These are phyloP conservation scores for Naumovozyma dairenensis DNA, from an alignment of 805 yeast species.

Conservation along the genomic window DNA sequence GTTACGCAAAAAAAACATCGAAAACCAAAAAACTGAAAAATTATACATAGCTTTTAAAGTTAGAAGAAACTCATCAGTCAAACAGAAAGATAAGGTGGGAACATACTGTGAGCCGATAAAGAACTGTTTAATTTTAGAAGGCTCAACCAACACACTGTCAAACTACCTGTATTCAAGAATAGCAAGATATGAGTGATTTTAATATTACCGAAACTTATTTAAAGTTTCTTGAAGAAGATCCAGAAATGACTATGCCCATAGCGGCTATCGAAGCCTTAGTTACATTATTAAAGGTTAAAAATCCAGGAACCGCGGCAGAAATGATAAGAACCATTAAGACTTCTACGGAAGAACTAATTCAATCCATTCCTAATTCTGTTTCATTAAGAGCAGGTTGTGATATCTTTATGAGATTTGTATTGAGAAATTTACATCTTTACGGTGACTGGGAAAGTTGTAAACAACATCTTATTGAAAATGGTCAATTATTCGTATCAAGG, in stretches of 20 bases:
- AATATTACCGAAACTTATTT: constrained; percentile 78
- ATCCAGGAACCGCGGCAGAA: constrained; percentile 91
- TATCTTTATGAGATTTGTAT: constrained; percentile 84
- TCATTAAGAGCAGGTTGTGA: constrained; percentile 97
- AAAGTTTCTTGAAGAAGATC: constrained; percentile 72
- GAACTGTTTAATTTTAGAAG: too few species aligned
- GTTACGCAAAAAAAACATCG: too few species aligned
- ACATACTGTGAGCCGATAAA: too few species aligned
- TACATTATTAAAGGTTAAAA: constrained; percentile 66
- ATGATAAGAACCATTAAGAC: constrained; percentile 70
- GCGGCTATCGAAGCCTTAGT: constrained; percentile 96
- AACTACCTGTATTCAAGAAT: too few species aligned
- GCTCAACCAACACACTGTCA: too few species aligned
- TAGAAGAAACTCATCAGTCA: too few species aligned
- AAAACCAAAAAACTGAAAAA: too few species aligned
- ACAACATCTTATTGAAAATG: constrained; percentile 82
- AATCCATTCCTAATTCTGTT: constrained; percentile 79
- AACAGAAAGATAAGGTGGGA: too few species aligned
- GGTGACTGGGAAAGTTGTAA: constrained; percentile 94
- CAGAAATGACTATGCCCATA: constrained; percentile 98
- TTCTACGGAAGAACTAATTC: constrained; percentile 65
- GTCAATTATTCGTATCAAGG: constrained; percentile 81
- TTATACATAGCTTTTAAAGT: too few species aligned
- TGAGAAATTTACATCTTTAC: constrained; percentile 71
- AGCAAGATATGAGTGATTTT: constrained; percentile 38